Percentiles rank a stretch among this genome's conserved stretches.
These are phyloP conservation scores for Cystofilobasidium ferigula DNA, from an alignment of 768 basidiomycete genomes.

Conservation along the genomic window DNA sequence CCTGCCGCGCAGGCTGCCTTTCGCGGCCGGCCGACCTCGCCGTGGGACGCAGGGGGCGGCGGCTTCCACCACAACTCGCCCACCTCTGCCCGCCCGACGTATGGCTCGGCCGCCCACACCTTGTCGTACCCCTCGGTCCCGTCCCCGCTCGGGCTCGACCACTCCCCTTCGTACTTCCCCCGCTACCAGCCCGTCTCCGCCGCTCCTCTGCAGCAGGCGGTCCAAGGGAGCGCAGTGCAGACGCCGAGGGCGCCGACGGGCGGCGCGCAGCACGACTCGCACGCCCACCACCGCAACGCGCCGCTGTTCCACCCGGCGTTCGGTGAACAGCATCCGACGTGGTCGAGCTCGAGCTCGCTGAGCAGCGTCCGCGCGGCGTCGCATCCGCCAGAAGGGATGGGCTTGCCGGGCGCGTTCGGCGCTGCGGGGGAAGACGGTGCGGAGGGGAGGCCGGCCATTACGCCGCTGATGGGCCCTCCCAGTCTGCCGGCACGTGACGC, in stretches of 20 bases:
- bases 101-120: neutral
- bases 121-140: neutral
- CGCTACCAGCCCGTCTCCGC: neutral
- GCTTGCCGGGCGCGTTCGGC: neutral
- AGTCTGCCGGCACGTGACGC: neutral
- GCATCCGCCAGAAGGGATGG: neutral
- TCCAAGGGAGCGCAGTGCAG: neutral
- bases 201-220: neutral
- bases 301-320: neutral
- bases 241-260: neutral
- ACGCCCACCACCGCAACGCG: slow-evolving; percentile 5
- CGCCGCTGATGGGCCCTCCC: neutral
- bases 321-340: neutral
- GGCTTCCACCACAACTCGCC: neutral
- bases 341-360: neutral
- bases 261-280: slow-evolving; percentile 5
- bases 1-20: neutral
- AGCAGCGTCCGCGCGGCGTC: neutral
- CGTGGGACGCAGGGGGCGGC: neutral
- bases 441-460: neutral
- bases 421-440: too few species aligned
- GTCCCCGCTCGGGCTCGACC: neutral
- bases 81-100: neutral
- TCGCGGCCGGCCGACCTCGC: neutral
- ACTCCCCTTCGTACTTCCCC: neutral